A percentile compares a stretch with the other conserved stretches of the same genome.
Evolutionary conservation across 495 filamentous ascomycete genomes (phyloP).

Genomic region (Aspergillus leporis): DNA sequence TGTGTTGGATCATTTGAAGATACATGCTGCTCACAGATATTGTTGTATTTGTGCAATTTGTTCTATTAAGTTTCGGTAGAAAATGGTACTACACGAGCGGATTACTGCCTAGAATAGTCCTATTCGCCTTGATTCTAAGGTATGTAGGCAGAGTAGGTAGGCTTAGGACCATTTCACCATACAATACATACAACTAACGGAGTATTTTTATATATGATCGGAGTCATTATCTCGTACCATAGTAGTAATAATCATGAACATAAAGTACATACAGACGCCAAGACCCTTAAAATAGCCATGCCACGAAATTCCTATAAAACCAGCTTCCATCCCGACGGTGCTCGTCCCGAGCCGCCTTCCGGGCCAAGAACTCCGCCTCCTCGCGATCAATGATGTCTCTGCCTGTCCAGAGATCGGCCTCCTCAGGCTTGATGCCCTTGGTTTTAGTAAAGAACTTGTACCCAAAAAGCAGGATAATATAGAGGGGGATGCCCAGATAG

Average conservation of each 20-base stretch:
- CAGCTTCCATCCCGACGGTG: slow-evolving; percentile 37
- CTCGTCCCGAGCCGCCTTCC: slow-evolving; percentile 47
- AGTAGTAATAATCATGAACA: not conserved
- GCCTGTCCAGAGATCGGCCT: slow-evolving; percentile 68
- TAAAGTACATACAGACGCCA: not conserved
- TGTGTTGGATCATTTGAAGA: not conserved
- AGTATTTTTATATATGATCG: not conserved
- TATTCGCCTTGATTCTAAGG: not conserved
- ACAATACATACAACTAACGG: not conserved
- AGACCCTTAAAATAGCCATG: slow-evolving; percentile 61
- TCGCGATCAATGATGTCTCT: slow-evolving; percentile 75
- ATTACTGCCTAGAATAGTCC: no score
- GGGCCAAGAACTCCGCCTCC: slow-evolving; percentile 67
- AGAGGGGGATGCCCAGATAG: slow-evolving; percentile 81
- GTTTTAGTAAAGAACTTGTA: slow-evolving; percentile 62
- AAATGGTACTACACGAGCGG: no score
- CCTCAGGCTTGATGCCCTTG: slow-evolving; percentile 53
- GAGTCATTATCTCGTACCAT: slow-evolving; percentile 6
- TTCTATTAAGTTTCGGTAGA: no score
- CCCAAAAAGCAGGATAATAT: slow-evolving; percentile 68
- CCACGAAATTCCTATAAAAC: slow-evolving; percentile 65
- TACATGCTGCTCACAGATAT: not conserved
- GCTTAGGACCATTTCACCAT: not conserved
- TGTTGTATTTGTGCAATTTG: not conserved
- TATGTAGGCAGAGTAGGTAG: not conserved